Conservation (phyloP, 2,329 filamentous ascomycete genomes). For the Ceratocystis diversiconidia region DNA sequence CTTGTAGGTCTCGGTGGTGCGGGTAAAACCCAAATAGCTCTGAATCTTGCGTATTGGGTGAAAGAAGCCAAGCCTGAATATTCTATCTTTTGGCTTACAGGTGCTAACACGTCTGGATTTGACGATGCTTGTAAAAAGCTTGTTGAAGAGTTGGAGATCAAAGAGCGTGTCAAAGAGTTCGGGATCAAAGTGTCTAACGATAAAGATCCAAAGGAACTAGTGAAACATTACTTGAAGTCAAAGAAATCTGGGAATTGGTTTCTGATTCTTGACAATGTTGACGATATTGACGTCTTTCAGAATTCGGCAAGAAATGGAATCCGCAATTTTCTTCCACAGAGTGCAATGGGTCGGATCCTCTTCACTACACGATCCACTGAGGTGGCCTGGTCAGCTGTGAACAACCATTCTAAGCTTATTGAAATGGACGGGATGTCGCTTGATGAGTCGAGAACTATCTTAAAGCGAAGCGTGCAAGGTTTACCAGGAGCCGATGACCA, state of each 20-base stretch:
- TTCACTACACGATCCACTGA: slow-evolving; percentile 10
- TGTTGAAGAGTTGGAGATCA: not conserved
- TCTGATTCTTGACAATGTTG: slow-evolving; percentile 22
- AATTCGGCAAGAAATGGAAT: not conserved
- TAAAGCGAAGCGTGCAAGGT: not conserved
- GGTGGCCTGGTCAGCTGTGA: not conserved
- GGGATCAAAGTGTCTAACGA: not conserved
- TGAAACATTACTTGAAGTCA: slow-evolving; percentile 19
- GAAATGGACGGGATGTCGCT: not conserved
- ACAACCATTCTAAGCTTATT: no score
- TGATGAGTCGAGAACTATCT: not conserved
- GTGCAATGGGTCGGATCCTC: slow-evolving; percentile 9
- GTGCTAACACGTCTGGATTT: not conserved
- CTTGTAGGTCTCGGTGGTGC: not conserved
- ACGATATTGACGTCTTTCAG: slow-evolving; percentile 16
- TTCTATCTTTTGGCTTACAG: slow-evolving; percentile 5
- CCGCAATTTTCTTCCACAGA: slow-evolving; percentile 23
- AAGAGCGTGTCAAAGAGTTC: not conserved
- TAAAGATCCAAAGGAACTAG: slow-evolving; percentile 7
- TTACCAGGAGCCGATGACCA: no score
- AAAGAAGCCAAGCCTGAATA: not conserved
- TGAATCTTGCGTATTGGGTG: not conserved
- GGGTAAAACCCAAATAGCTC: not conserved
- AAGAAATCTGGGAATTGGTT: slow-evolving; percentile 21
- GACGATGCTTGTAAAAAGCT: not conserved